phyloP scores from a whole-genome alignment of 2,329 filamentous ascomycete genomes.

The Fonsecaea nubica region DNA sequence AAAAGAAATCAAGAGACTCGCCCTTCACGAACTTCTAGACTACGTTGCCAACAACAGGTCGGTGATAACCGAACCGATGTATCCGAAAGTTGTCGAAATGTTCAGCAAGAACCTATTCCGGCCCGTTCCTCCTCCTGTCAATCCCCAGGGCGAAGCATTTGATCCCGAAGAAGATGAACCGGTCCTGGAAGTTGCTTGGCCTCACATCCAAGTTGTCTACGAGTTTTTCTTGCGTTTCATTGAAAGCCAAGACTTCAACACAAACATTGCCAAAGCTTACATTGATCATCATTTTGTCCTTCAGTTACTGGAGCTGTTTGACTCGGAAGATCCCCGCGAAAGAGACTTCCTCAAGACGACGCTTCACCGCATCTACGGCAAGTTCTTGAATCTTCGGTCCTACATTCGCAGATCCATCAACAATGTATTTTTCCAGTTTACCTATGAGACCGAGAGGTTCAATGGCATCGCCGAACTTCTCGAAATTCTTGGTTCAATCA shows the following conservation, averaged over 20 bases:
- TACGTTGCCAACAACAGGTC: conserved; percentile 98
- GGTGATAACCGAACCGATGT: conserved; percentile 99
- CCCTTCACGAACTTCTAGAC: conserved; percentile 92
- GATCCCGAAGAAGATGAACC: conserved; percentile 98
- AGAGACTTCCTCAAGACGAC: conserved; percentile 98
- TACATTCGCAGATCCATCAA: conserved; percentile 99
- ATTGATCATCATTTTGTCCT: conserved; percentile 98
- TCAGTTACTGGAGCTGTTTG: conserved; percentile 92
- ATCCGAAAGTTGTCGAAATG: conserved; percentile 97
- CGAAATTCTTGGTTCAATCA: conserved; percentile 97
- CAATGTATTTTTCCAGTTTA: conserved; percentile 99
- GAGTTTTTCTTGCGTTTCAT: conserved; percentile 99
- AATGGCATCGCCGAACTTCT: conserved; percentile 97
- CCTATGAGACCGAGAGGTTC: conserved; percentile 97
- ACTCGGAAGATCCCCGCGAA: conserved; percentile 96
- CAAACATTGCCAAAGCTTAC: conserved; percentile 97
- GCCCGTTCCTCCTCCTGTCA: conserved; percentile 94
- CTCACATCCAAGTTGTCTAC: conserved; percentile 98
- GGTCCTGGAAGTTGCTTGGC: conserved; percentile 97
- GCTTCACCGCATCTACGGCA: conserved; percentile 95
- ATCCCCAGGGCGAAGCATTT: conserved; percentile 96
- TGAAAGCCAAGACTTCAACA: conserved; percentile 99
- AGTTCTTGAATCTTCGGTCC: conserved; percentile 95
- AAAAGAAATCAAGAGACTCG: conserved; percentile 97
- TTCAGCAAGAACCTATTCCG: conserved; percentile 98